These are phyloP conservation scores for Pistacia integerrima DNA, from an alignment of 345 rosid species.

Conservation along the genomic window DNA sequence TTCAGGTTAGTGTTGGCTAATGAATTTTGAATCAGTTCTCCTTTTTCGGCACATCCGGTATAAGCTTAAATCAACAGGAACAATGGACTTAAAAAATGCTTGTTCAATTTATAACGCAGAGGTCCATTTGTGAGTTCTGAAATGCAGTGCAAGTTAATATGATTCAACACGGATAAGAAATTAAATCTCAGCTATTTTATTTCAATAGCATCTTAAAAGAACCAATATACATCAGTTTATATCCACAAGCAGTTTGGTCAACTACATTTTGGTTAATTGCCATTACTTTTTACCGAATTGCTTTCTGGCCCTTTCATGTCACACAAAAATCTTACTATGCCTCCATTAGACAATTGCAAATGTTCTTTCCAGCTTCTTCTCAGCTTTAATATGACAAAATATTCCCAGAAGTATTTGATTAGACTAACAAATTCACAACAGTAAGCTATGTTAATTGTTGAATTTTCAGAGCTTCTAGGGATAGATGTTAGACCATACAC, in stretches of 20 bases:
- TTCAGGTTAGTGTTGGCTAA: no score
- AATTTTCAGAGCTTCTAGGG: conserved; percentile 27
- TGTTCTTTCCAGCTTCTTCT: conserved; percentile 5
- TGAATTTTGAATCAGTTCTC: no score
- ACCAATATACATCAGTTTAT: not conserved
- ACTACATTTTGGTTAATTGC: no score
- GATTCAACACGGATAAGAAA: not conserved
- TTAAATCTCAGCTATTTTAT: no score
- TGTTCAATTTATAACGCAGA: not conserved
- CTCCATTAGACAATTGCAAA: not conserved
- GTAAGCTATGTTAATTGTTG: conserved; percentile 10
- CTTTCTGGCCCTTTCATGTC: not conserved
- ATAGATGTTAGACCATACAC: no score
- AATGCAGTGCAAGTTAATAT: not conserved
- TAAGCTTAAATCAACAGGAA: no score
- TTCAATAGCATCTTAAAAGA: not conserved
- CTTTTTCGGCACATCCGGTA: no score
- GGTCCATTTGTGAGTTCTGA: not conserved
- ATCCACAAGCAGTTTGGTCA: no score
- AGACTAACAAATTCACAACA: not conserved
- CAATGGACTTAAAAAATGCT: no score
- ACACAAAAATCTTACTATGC: not conserved
- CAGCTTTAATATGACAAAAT: not conserved
- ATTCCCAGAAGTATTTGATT: not conserved
- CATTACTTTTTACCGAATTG: no score